A percentile compares a stretch with the other conserved stretches of the same genome.
phyloP scores from a whole-genome alignment of 1,284 basidiomycete species.

The Cutaneotrichosporon sp. region DNA sequence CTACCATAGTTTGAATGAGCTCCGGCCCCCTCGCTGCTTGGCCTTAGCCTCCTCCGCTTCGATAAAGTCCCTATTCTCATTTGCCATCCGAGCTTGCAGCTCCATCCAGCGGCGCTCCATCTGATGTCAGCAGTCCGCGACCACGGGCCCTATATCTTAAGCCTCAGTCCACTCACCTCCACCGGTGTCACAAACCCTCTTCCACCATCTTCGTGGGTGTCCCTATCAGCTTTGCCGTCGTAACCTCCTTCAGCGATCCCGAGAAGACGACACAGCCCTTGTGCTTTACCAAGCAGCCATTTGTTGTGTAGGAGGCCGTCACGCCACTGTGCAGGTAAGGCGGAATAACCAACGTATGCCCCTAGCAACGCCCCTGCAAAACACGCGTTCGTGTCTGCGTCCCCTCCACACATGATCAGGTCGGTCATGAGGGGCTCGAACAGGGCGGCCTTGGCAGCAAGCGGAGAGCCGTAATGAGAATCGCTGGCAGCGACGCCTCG shows the following conservation, averaged over 20 bases:
- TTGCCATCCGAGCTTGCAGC: slow-evolving; percentile 11
- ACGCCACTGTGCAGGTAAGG: slow-evolving; percentile 11
- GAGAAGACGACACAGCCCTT: slow-evolving; percentile 5
- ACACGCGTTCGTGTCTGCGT: slow-evolving; percentile 19
- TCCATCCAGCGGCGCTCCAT: slow-evolving; percentile 9
- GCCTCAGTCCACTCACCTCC: not conserved
- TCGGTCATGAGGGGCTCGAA: slow-evolving; percentile 15
- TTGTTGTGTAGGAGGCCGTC: slow-evolving; percentile 4
- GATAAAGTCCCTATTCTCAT: not conserved
- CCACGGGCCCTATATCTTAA: too few relatives aligned
- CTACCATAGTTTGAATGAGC: not conserved
- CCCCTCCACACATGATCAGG: slow-evolving; percentile 12
- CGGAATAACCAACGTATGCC: slow-evolving; percentile 10
- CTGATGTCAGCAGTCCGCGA: slow-evolving; percentile 1
- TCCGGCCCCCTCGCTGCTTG: not conserved
- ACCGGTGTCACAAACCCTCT: slow-evolving; percentile 3
- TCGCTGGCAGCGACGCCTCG: not conserved
- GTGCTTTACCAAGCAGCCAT: slow-evolving; percentile 10
- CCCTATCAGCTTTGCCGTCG: slow-evolving; percentile 3
- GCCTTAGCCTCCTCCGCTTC: not conserved
- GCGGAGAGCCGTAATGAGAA: not conserved
- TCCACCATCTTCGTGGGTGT: slow-evolving; percentile 9
- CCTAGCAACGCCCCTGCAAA: slow-evolving; percentile 16
- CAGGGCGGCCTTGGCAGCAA: not conserved
- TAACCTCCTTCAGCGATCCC: slow-evolving; percentile 5